Evolutionary conservation across 257 asterid genomes (phyloP).

Genomic region (Solanum sitiens): DNA sequence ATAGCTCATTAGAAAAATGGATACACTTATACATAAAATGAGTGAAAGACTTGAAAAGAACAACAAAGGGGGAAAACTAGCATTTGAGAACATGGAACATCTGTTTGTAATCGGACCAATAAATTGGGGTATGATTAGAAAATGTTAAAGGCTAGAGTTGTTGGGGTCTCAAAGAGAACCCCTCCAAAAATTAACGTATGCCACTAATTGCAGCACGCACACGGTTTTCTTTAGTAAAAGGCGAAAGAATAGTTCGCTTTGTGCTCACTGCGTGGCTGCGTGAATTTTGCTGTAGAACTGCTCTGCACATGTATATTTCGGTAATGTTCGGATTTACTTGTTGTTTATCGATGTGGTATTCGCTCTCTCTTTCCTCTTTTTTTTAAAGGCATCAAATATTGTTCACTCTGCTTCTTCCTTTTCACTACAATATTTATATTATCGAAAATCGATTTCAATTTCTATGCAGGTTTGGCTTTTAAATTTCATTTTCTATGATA

Average conservation of each 20-base stretch:
- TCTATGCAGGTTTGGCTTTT: neutral
- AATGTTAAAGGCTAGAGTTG: neutral
- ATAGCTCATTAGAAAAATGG: neutral
- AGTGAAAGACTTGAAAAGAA: neutral
- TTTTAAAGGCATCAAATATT: neutral
- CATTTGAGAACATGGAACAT: neutral
- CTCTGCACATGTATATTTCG: neutral
- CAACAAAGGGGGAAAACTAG: neutral
- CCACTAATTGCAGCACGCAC: neutral
- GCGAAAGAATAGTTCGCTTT: neutral
- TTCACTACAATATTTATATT: neutral
- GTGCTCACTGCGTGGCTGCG: neutral
- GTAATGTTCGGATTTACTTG: neutral
- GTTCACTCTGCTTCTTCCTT: neutral
- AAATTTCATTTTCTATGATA: neutral
- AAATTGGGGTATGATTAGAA: rapidly evolving
- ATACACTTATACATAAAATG: neutral
- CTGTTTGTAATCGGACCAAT: no score
- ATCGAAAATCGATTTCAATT: neutral
- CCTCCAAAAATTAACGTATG: neutral
- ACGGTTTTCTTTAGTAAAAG: neutral
- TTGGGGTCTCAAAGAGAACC: neutral
- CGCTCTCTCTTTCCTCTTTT: neutral
- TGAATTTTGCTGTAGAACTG: rapidly evolving
- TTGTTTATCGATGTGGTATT: neutral